These are phyloP conservation scores for Toxicodendron radicans DNA, from an alignment of 345 rosid species.

Conservation along the genomic window DNA sequence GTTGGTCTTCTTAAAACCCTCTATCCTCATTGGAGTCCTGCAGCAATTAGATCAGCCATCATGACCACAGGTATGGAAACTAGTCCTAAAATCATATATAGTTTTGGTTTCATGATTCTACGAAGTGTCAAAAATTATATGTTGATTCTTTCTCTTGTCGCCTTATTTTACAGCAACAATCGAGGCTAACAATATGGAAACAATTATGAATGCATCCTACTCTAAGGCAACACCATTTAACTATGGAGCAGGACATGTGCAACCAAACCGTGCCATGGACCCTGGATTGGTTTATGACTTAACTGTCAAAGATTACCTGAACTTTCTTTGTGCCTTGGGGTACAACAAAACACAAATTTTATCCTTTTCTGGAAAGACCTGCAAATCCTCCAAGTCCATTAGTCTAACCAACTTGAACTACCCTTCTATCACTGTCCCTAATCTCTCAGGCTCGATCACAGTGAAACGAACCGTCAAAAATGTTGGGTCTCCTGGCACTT, in stretches of 20 bases:
- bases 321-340: conserved; percentile 65
- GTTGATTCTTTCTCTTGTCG: not conserved
- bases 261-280: conserved; percentile 75
- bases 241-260: conserved; percentile 80
- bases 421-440: conserved; percentile 71
- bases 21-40: conserved; percentile 78
- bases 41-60: conserved; percentile 81
- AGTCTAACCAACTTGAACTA: conserved; percentile 65
- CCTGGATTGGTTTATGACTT: conserved; percentile 82
- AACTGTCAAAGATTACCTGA: conserved; percentile 51
- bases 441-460: conserved; percentile 30
- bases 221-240: conserved; percentile 64
- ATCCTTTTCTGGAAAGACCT: conserved; percentile 30
- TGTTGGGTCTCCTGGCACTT: conserved; percentile 67
- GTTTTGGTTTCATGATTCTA: not conserved
- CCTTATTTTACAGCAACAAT: conserved; percentile 42
- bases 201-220: conserved; percentile 42
- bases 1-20: conserved; percentile 74
- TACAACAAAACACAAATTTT: conserved; percentile 54
- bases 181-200: conserved; percentile 48
- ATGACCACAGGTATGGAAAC: conserved; percentile 63
- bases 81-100: not conserved
- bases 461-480: conserved; percentile 60
- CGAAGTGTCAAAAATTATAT: not conserved
- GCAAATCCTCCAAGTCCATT: conserved; percentile 43